These are phyloP conservation scores for Aspergillus fijiensis DNA, from an alignment of 2,329 filamentous ascomycete species.

Conservation along the genomic window DNA sequence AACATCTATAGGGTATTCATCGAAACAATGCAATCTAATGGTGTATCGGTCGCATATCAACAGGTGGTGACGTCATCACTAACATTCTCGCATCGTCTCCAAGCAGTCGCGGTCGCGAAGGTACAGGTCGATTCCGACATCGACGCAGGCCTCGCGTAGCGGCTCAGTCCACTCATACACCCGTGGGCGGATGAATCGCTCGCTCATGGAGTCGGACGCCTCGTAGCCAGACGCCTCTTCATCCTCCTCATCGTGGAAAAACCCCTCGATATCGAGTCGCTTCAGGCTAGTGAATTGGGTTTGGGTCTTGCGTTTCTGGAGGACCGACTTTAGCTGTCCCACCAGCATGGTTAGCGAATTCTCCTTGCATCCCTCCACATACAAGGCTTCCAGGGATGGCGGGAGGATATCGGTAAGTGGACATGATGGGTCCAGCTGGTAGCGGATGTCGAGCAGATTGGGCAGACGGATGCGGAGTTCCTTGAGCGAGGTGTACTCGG, in stretches of 20 bases:
- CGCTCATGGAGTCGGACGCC: slow-evolving; percentile 3
- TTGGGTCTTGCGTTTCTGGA: slow-evolving; percentile 20
- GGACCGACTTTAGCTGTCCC: slow-evolving; percentile 22
- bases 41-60: not conserved
- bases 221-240: slow-evolving; percentile 22
- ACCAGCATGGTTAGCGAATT: slow-evolving; percentile 26
- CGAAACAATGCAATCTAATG: not conserved
- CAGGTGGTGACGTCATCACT: not conserved
- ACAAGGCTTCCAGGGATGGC: slow-evolving; percentile 23
- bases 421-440: slow-evolving; percentile 24
- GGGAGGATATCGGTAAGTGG: slow-evolving; percentile 27
- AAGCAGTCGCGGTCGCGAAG: slow-evolving; percentile 27
- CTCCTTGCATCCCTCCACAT: slow-evolving; percentile 32
- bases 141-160: slow-evolving; percentile 22
- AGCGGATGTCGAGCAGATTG: slow-evolving; percentile 33
- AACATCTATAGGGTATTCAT: not conserved
- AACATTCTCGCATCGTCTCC: slow-evolving; percentile 14
- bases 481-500: slow-evolving; percentile 27
- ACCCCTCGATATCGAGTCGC: slow-evolving; percentile 28
- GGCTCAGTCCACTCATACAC: slow-evolving; percentile 26
- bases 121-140: slow-evolving; percentile 23
- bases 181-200: slow-evolving; percentile 23
- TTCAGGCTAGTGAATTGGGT: slow-evolving; percentile 19
- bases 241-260: slow-evolving; percentile 27
- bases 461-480: slow-evolving; percentile 32